phyloP scores from a whole-genome alignment of 768 basidiomycete species.

The Tulasnella calospora region DNA sequence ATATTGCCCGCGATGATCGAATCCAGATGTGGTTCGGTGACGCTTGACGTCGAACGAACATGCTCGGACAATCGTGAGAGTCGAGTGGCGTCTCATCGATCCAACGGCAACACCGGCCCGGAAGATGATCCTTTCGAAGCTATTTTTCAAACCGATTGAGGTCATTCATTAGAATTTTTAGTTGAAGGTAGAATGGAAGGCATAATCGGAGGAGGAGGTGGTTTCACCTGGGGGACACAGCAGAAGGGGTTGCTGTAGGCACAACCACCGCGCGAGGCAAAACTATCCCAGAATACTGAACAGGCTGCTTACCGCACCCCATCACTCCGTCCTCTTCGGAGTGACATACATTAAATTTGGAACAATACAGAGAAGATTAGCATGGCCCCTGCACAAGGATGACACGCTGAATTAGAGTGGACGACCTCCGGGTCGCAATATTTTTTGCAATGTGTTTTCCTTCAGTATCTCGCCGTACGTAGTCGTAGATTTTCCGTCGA shows the following conservation, averaged over 20 bases:
- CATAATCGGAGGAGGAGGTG: too few species aligned
- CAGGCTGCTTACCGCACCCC: neutral
- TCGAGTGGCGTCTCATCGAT: too few species aligned
- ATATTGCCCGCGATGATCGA: neutral
- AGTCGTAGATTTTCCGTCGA: too few species aligned
- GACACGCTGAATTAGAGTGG: conserved; percentile 66
- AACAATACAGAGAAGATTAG: too few species aligned
- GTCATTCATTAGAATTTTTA: too few species aligned
- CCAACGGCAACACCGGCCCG: too few species aligned
- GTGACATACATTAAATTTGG: too few species aligned
- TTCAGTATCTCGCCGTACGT: too few species aligned
- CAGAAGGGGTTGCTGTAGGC: neutral
- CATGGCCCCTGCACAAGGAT: conserved; percentile 99
- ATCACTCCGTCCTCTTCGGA: conserved; percentile 59
- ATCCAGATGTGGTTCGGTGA: neutral
- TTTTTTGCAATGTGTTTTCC: too few species aligned
- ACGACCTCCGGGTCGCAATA: conserved; percentile 28
- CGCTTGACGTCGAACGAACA: neutral
- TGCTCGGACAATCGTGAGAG: neutral
- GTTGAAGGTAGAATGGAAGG: too few species aligned
- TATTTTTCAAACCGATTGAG: too few species aligned
- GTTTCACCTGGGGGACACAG: neutral
- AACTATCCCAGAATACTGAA: neutral
- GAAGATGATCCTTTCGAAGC: too few species aligned
- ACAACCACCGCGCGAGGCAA: neutral